Evolutionary conservation across 2,329 filamentous ascomycete genomes (phyloP).

Genomic region (Helminthosporium solani): DNA sequence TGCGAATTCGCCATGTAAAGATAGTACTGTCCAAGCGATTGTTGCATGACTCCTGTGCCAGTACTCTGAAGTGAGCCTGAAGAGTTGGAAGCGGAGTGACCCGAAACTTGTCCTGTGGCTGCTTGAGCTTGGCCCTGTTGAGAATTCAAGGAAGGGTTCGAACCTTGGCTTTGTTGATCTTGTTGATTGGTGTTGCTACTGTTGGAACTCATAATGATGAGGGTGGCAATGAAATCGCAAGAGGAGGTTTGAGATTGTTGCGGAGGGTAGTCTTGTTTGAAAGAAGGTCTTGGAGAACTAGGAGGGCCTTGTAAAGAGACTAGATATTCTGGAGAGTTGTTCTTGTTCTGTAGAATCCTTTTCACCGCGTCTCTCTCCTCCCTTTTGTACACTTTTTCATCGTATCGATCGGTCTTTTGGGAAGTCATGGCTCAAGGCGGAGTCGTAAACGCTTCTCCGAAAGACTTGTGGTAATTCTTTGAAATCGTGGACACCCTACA

Average conservation of each 20-base stretch:
- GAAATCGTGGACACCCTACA: too few species aligned
- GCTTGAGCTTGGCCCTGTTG: not conserved
- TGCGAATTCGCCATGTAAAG: constrained; percentile 5
- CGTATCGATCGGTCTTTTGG: not conserved
- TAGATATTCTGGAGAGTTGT: not conserved
- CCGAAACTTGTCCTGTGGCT: not conserved
- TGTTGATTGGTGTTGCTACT: not conserved
- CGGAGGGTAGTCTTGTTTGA: not conserved
- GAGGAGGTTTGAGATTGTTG: not conserved
- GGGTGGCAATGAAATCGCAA: not conserved
- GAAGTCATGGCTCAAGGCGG: not conserved
- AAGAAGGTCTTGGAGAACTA: not conserved
- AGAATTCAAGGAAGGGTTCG: not conserved
- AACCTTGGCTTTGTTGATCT: not conserved
- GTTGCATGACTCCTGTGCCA: constrained; percentile 4
- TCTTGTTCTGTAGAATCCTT: not conserved
- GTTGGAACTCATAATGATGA: constrained; percentile 2
- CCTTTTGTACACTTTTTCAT: not conserved
- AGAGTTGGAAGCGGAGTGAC: not conserved
- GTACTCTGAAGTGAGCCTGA: constrained; percentile 4
- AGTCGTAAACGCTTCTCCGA: not conserved
- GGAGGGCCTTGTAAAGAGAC: too few species aligned
- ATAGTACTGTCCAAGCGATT: constrained; percentile 12
- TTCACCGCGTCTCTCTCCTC: not conserved
- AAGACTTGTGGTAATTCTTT: too few species aligned